Base-by-base conservation (phyloP, 2,329 filamentous ascomycete species). In the Fusarium musae region DNA sequence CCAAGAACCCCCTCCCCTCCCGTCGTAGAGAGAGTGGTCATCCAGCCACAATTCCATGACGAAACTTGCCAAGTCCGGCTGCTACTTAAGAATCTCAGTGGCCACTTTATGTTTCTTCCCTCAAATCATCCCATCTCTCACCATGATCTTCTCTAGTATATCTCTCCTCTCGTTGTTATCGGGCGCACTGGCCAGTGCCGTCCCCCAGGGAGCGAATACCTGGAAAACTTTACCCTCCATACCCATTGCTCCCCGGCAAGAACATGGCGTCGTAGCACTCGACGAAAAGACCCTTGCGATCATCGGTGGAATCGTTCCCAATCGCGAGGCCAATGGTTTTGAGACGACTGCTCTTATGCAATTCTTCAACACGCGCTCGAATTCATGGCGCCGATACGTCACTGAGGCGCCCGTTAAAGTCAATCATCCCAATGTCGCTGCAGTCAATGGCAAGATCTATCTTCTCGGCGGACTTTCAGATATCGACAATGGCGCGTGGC, bases 391-490 rank as follows among this genome's bases (percentile, higher is more conserved):
- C 75, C 58, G 52, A 15, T 52, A 56, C 4, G 77, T 69, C 3
- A 71, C 81, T 0, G 72, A 79, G 9, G 61, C 80, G 0, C 83
- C 83, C 0, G 47, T 77, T 0, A 49, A 74, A 9, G 66, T 82
- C 6, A 84, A 83, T 53, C 83, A 85, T 59, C 75, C 79, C 50
- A 85, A 85, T 57, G 79, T 78, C 26, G 83, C 80, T 11, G 79
- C 73, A 0, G 75, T 82, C 5, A 65, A 80, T 47, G 79, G 78
- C 49, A 82, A 81, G 59, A 76, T 84, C 17, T 84, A 84, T 61
- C 54, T 85, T 1, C 74, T 85, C 5, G 83, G 84, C 10, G 83
- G 81, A 0, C 76, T 85, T 3, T 70, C 71, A 4, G 75, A 71
- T 12, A 72, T 71, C 8, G 46, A 64, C 17, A 67, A 77, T 17